phyloP scores from a whole-genome alignment of 1,284 basidiomycete species.

The Ganoderma sp. region DNA sequence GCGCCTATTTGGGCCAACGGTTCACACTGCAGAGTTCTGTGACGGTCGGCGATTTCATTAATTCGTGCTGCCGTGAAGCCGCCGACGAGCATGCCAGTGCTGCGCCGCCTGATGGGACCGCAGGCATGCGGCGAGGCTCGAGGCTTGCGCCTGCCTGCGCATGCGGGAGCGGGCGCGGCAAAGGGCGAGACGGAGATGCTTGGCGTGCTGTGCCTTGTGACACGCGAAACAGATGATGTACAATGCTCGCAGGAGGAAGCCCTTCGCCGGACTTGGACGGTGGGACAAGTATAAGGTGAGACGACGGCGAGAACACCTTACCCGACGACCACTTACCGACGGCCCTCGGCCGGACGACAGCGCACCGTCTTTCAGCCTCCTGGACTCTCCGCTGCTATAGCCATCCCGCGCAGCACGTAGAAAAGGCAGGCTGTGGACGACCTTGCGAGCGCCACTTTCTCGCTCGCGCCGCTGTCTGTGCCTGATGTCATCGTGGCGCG shows the following conservation, averaged over 20 bases:
- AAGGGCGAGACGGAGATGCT: background rate
- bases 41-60: background rate
- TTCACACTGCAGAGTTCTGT: background rate
- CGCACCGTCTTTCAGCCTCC: background rate
- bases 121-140: background rate
- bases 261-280: background rate
- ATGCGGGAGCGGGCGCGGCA: background rate
- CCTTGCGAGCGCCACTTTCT: background rate
- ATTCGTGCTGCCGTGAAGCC: background rate
- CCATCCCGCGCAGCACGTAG: constrained; percentile 5
- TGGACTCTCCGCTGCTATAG: background rate
- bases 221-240: constrained; percentile 2
- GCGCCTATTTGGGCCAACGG: background rate
- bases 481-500: constrained; percentile 7
- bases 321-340: constrained; percentile 2
- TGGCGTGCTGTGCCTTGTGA: constrained; percentile 1
- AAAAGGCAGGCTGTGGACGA: background rate
- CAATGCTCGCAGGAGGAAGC: background rate
- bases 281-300: constrained; percentile 6
- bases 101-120: background rate
- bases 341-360: constrained; percentile 7
- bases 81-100: background rate
- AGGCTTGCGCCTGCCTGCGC: background rate
- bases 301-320: background rate
- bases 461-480: background rate